phyloP scores from a whole-genome alignment of 441 rosid species.

The Omphalea diandra region DNA sequence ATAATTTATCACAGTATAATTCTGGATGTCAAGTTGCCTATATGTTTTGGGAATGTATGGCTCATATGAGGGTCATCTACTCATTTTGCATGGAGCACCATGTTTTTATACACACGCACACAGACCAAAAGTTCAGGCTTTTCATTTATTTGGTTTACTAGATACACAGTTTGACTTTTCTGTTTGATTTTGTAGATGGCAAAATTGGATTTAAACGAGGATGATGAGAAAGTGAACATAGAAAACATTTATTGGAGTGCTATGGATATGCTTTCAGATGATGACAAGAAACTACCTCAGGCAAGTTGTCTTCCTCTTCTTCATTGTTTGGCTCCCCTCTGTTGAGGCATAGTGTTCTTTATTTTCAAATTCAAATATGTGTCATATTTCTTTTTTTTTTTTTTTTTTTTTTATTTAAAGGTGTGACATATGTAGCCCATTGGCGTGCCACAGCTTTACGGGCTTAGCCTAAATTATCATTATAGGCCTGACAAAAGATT shows the following conservation, averaged over 20 bases:
- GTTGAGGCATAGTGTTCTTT: neutral
- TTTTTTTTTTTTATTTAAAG: neutral
- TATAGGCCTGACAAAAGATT: neutral
- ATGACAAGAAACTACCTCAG: conserved; percentile 99
- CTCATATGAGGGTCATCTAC: neutral
- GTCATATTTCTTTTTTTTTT: neutral
- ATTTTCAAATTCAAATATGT: neutral
- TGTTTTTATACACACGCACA: neutral
- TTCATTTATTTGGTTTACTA: neutral
- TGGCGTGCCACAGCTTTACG: neutral
- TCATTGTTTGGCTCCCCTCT: neutral
- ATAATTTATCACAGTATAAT: neutral
- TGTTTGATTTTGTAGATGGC: conserved; percentile 63
- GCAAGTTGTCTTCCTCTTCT: conserved; percentile 47
- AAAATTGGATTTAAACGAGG: conserved; percentile 89
- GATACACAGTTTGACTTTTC: conserved; percentile 3
- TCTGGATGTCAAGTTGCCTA: too few relatives aligned
- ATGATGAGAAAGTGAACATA: conserved; percentile 78
- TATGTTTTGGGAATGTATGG: neutral
- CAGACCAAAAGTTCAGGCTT: neutral
- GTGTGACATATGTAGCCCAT: neutral
- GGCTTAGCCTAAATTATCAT: neutral
- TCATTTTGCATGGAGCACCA: conserved; percentile 10
- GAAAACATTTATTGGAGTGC: conserved; percentile 95
- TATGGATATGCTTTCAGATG: conserved; percentile 96